Percentiles rank a stretch among this genome's conserved stretches.
Conservation (phyloP, 73 alveolate species). For the Paramecium biaurelia region DNA sequence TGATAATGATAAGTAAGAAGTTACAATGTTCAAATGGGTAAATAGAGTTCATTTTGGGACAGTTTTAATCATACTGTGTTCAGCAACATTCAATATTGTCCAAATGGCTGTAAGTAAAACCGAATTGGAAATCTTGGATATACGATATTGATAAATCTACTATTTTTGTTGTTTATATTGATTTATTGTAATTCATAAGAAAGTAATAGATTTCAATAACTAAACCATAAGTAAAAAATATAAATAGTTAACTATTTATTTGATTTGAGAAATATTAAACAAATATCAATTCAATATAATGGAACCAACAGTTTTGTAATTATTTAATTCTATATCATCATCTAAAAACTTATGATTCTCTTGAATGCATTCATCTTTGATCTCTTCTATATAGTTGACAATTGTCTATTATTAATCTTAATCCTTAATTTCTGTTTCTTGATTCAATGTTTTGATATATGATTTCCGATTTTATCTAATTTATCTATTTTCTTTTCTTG, state of each 20-base stretch:
- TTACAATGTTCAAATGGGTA: neutral
- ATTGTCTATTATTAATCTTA: neutral
- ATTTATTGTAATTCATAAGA: neutral
- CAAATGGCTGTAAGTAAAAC: neutral
- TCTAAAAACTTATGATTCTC: neutral
- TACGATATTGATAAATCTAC: constrained; percentile 2
- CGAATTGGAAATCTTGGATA: constrained; percentile 35
- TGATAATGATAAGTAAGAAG: neutral
- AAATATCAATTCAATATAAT: neutral
- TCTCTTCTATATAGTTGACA: neutral
- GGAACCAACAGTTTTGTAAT: neutral
- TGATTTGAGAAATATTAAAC: neutral
- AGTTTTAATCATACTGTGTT: neutral
- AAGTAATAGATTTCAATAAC: neutral
- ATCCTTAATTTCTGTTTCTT: neutral
- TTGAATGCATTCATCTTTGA: neutral
- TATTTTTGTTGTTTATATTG: neutral
- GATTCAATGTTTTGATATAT: neutral
- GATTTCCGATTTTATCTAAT: neutral
- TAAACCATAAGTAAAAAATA: neutral
- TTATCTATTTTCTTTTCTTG: neutral
- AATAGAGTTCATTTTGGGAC: constrained; percentile 13
- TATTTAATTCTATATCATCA: neutral
- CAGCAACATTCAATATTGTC: constrained; percentile 23
- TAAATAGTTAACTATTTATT: neutral